Conservation (phyloP, 768 basidiomycete species). For the Amyloporia xantha region DNA sequence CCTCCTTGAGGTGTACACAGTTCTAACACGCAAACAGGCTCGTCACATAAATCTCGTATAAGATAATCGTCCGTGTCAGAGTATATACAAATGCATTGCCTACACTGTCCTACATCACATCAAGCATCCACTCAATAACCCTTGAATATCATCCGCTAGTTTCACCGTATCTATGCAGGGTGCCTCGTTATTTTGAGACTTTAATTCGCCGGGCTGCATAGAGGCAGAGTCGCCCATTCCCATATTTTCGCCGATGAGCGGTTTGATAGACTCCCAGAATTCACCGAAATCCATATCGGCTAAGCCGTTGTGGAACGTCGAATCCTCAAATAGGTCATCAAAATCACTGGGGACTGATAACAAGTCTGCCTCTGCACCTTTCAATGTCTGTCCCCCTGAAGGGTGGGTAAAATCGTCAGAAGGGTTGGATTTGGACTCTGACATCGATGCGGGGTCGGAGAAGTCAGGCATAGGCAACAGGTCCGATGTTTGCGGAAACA, state of each 20-base stretch:
- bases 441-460: neutral
- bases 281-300: constrained; percentile 43
- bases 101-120: neutral
- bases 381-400: neutral
- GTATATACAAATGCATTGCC: neutral
- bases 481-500: no score
- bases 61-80: no score
- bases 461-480: neutral
- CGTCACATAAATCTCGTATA: no score
- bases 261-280: constrained; percentile 53
- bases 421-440: no score
- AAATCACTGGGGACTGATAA: neutral
- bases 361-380: neutral
- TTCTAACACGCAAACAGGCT: no score
- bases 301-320: constrained; percentile 22
- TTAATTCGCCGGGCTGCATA: neutral
- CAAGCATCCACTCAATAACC: constrained; percentile 19
- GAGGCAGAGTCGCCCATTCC: neutral
- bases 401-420: neutral
- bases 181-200: no score
- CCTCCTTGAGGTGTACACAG: no score
- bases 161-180: no score
- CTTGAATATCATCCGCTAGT: constrained; percentile 19
- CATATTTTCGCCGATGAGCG: constrained; percentile 34
- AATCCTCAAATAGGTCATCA: constrained; percentile 6